Percentiles rank a stretch among this genome's conserved stretches.
Evolutionary conservation across 352 stramenopile species (phyloP).

Genomic region (Paralagenidium karlingii): DNA sequence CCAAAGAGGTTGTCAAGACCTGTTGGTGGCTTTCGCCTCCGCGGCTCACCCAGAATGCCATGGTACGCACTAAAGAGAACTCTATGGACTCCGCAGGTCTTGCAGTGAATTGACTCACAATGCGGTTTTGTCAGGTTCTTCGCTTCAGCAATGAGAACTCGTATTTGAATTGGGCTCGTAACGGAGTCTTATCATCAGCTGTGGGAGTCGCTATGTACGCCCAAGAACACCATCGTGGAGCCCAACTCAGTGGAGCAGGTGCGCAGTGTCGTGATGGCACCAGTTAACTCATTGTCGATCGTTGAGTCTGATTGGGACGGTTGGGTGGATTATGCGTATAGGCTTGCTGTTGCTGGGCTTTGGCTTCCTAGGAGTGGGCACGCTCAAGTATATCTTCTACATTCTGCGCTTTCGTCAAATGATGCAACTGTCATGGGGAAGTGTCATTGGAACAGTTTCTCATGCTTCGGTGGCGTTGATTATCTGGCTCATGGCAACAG

Average conservation of each 20-base stretch:
- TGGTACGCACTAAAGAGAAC: not conserved
- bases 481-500: slow-evolving; percentile 76
- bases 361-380: slow-evolving; percentile 80
- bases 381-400: slow-evolving; percentile 85
- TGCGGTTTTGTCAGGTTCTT: slow-evolving; percentile 21
- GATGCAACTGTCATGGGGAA: slow-evolving; percentile 79
- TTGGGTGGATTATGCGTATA: slow-evolving; percentile 5
- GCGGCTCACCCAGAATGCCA: not conserved
- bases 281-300: not conserved
- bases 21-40: too few species aligned
- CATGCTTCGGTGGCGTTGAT: slow-evolving; percentile 69
- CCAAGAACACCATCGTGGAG: slow-evolving; percentile 77
- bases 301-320: not conserved
- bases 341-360: slow-evolving; percentile 71
- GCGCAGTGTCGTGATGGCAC: slow-evolving; percentile 2
- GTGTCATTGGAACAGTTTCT: slow-evolving; percentile 71
- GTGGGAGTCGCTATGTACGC: slow-evolving; percentile 82
- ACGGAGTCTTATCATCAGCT: slow-evolving; percentile 66
- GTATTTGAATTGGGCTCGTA: slow-evolving; percentile 81
- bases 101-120: not conserved
- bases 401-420: slow-evolving; percentile 78
- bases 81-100: not conserved
- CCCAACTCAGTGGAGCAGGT: slow-evolving; percentile 70
- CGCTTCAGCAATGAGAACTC: slow-evolving; percentile 84
- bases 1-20: too few species aligned